Evolutionary conservation across 148 eudicot species (phyloP), one percentile per base, ranked within the genome.

Genomic region (Nepenthes mirabilis): DNA sequence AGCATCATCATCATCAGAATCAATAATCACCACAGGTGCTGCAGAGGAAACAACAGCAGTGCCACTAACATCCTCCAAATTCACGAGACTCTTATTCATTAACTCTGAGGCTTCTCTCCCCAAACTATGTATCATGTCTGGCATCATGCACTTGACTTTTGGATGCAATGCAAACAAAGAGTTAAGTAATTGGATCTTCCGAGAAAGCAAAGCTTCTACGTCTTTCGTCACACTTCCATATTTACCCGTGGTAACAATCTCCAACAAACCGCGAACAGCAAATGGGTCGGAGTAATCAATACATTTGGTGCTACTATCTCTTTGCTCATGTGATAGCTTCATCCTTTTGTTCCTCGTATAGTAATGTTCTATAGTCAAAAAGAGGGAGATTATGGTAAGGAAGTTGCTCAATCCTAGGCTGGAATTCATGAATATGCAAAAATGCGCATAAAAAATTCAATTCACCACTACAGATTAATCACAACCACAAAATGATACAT

Each of bases 1-100:
- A 56, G 60, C 60, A 2, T 78, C 79, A 62, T 89, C 96, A 11
- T 88, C 95, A 64, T 88, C 91, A 32, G 82, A 89, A 43, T 85
- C 93, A 62, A 86, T 70, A 56, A 80, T 77, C 13, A 81, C 65
- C 37, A 83, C 75, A 13, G 64, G 80, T n/a, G 14, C 61, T 60
- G 53, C 32, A 13, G 63, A 40, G 32, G 77, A 59, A 66, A 37
- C 60, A 45, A 5, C 60, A 43, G 43, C 34, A 14, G 32, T 61
- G 43, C 59, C 64, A 37, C 33, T 63, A 62, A 56, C 68, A 52
- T 65, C 72, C 50, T 75, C 80, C 65, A 75, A 55, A 10, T 65
- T 68, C 58, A 78, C 65, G 43, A 73, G 66, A 55, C 66, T 58
- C n/a, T 53, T 36, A 49, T 14, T 56, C 2, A 37, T 47, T 57